These are phyloP conservation scores for Raddia distichophylla DNA, from an alignment of 176 grass and related monocot species.

Conservation along the genomic window DNA sequence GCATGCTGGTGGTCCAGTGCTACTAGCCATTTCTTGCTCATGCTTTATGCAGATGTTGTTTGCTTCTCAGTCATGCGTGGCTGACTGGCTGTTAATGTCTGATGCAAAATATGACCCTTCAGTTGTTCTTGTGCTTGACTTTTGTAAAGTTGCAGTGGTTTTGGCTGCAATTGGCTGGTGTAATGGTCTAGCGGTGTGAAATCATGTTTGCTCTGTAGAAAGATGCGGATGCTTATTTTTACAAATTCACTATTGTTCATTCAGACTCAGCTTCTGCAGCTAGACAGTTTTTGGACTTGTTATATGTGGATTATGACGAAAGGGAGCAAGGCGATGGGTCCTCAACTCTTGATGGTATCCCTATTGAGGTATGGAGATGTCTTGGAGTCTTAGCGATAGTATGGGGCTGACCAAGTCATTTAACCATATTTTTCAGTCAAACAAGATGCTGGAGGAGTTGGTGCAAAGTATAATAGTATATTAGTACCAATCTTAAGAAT, in stretches of 20 bases:
- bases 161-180: not conserved
- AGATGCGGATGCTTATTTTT: slow-evolving; percentile 9
- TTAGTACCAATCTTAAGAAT: too few species aligned
- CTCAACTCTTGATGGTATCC: too few species aligned
- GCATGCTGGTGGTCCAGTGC: not conserved
- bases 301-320: not conserved
- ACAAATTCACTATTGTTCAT: slow-evolving; percentile 6
- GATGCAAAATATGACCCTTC: not conserved
- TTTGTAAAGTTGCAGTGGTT: not conserved
- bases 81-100: not conserved
- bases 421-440: too few species aligned
- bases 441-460: too few species aligned
- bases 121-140: slow-evolving; percentile 5
- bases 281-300: slow-evolving; percentile 7
- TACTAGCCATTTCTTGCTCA: slow-evolving; percentile 1
- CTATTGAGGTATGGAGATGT: too few species aligned
- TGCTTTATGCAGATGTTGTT: not conserved
- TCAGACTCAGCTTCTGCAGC: slow-evolving; percentile 14
- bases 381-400: too few species aligned
- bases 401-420: too few species aligned
- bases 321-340: too few species aligned
- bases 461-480: too few species aligned
- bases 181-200: not conserved
- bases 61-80: not conserved
- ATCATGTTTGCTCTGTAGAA: slow-evolving; percentile 13